A percentile compares a stretch with the other conserved stretches of the same genome.
Evolutionary conservation across 2,329 filamentous ascomycete genomes (phyloP).

Genomic region (Pseudomassariella vexata): DNA sequence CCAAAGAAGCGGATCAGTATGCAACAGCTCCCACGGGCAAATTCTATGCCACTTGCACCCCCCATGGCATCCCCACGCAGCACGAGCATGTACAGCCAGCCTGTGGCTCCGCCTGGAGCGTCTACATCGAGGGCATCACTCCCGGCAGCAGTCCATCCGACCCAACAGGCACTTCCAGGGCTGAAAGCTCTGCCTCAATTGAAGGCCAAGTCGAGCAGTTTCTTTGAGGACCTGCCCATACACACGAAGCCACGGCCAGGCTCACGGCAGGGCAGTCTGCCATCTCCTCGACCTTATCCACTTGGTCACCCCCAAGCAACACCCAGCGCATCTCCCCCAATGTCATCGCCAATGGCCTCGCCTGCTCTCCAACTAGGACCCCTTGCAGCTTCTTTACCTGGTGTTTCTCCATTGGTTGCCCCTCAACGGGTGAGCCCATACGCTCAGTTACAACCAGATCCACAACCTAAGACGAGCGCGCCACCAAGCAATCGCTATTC

Average conservation of each 20-base stretch:
- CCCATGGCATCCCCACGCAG: constrained; percentile 55
- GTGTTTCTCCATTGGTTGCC: constrained; percentile 40
- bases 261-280: constrained; percentile 44
- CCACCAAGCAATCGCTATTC: constrained; percentile 50
- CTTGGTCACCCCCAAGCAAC: constrained; percentile 23
- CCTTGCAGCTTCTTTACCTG: constrained; percentile 8
- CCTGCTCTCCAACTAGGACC: constrained; percentile 9
- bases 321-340: constrained; percentile 15
- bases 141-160: constrained; percentile 31
- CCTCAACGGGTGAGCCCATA: constrained; percentile 50
- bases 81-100: constrained; percentile 47
- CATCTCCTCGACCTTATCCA: constrained; percentile 35
- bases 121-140: constrained; percentile 22
- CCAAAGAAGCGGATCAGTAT: constrained; percentile 58
- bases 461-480: constrained; percentile 23
- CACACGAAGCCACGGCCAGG: constrained; percentile 55
- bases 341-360: constrained; percentile 12
- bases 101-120: constrained; percentile 14
- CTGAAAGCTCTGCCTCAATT: constrained; percentile 28
- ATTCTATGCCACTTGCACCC: constrained; percentile 32
- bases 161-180: constrained; percentile 22
- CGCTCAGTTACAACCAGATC: constrained; percentile 35
- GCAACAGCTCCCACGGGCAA: constrained; percentile 45
- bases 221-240: constrained; percentile 74
- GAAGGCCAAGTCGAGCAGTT: constrained; percentile 47